Percentiles rank a stretch among this genome's conserved stretches.
These are phyloP conservation scores for Terana coerulea DNA, from an alignment of 768 basidiomycete genomes.

Conservation along the genomic window DNA sequence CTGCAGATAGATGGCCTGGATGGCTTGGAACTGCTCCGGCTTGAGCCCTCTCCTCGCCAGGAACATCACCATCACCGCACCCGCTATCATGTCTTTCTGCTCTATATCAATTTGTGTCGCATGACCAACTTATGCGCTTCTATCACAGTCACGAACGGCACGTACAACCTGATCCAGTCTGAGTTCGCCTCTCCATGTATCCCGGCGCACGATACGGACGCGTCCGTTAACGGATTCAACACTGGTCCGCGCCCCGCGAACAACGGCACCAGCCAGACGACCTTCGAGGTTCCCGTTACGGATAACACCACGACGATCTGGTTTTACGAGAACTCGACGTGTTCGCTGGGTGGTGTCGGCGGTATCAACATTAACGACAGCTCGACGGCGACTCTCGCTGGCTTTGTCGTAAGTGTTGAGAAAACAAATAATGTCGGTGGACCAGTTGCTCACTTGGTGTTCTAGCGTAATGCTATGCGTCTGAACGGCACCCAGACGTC, in stretches of 20 bases:
- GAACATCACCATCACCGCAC: neutral
- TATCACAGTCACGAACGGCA: slow-evolving; percentile 44
- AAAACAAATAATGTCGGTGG: no score
- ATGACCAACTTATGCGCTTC: neutral
- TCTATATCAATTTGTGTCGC: neutral
- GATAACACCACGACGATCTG: slow-evolving; percentile 43
- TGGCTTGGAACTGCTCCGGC: no score
- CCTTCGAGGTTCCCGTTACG: slow-evolving; percentile 41
- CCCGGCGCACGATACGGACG: slow-evolving; percentile 43
- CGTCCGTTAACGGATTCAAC: slow-evolving; percentile 55
- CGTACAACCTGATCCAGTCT: slow-evolving; percentile 55
- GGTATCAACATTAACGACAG: slow-evolving; percentile 53
- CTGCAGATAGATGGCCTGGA: no score
- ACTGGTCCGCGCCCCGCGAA: slow-evolving; percentile 46
- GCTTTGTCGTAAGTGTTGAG: slow-evolving; percentile 34
- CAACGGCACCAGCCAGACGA: slow-evolving; percentile 43
- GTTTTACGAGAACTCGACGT: slow-evolving; percentile 57
- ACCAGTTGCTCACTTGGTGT: no score
- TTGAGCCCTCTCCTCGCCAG: no score
- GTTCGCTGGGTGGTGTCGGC: slow-evolving; percentile 56
- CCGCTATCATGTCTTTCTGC: neutral
- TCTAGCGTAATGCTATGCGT: slow-evolving; percentile 54
- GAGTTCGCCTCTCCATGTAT: slow-evolving; percentile 52
- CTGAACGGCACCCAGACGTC: slow-evolving; percentile 46
- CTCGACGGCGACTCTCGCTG: slow-evolving; percentile 32